Evolutionary conservation across 2,329 filamentous ascomycete genomes (phyloP), one percentile per base, ranked within the genome.

Genomic region (Sphaceloma murrayae): DNA sequence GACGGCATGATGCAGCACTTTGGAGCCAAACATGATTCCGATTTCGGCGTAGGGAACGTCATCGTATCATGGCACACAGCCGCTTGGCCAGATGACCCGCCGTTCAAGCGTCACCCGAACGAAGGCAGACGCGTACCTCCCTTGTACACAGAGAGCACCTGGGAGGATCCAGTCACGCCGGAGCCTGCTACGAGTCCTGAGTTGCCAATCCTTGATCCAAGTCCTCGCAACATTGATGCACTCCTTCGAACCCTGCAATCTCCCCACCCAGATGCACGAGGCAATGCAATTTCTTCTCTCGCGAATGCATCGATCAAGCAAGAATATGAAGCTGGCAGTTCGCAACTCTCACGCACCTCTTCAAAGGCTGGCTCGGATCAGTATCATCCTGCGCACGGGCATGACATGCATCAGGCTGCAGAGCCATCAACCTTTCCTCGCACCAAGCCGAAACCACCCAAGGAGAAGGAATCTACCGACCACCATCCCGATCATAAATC

Each of bases 1-100:
- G 82, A 89, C 61, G 79, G 79, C 6, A 76, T 89, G 19, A 74
- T 89, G 34, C 85, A 91, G 57, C 85, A 93, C 60, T 89, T 80
- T 57, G 83, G 82, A 46, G 82, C 83, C 30, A 91, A 89, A 59
- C 85, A 91, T 58, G 87, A 83, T 32, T 76, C 61, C 46, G 62
- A 68, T 10, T 75, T 89, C 46, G 86, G 81, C 58, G 61, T 73
- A 46, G 84, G 82, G 38, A 85, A 75, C 53, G 67, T 83, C 34
- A 76, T 87, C 32, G 82, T 89, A 11, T 71, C 82, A 55, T 93
- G 85, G 85, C 77, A 65, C 57, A 65, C 79, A 58, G 75, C 83
- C 2, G 80, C 86, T 58, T 93, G 85, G 85, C 84, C 85, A 31
- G 74, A 78, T 51, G 67, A 75, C 21, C 73, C 81, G n/a, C 83